Evolutionary conservation across 495 filamentous ascomycete species (phyloP), one percentile per base, ranked within the genome.

Genomic region (Hypoxylon subgilvum): DNA sequence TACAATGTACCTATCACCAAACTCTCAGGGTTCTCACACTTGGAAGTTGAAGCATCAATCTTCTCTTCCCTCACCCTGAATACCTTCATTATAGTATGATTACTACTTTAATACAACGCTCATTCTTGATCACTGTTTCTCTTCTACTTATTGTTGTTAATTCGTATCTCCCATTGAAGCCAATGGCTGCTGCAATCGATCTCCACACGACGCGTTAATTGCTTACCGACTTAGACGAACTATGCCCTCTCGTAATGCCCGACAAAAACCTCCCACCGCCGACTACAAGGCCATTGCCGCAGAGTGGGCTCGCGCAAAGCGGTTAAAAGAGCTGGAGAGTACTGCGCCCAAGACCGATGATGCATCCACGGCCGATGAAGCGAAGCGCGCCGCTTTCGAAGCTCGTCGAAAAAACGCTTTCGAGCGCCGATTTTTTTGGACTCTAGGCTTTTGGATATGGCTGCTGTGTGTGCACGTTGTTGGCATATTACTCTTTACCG

Each of bases 401-500:
- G 63, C 59, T 44, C 65, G 59, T 57, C 72, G 72, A 65, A 79
- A 73, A 52, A 58, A 46, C 22, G 67, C 60, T 59, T 77, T 72
- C 68, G 76, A 74, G 60, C 30, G 57, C 19, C 70, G 74, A 48
- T 81, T 75, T 73, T 52, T 60, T 32, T 84, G 80, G 80, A 79
- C 74, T 6, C 53, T 73, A 10, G 75, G 68, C 35, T 80, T 82
- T 62, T 84, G 80, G 78, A 52, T 70, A 19, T 84, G 79, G 80
- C 62, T 84, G 67, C 65, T 84, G 52, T 74, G 84, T 60, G 76
- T 97, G 17, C 93, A 97, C 67, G 76, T 81, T 55, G 79, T 87
- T 21, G 94, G 91, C 23, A 88, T 97, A 57, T 90, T 87, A 63
- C 88, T 96, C 67, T 98, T 98, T 74, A 93, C 91, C 50, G 91